Conservation (phyloP, 2,329 filamentous ascomycete species). For the Pseudogymnoascus sp. region DNA sequence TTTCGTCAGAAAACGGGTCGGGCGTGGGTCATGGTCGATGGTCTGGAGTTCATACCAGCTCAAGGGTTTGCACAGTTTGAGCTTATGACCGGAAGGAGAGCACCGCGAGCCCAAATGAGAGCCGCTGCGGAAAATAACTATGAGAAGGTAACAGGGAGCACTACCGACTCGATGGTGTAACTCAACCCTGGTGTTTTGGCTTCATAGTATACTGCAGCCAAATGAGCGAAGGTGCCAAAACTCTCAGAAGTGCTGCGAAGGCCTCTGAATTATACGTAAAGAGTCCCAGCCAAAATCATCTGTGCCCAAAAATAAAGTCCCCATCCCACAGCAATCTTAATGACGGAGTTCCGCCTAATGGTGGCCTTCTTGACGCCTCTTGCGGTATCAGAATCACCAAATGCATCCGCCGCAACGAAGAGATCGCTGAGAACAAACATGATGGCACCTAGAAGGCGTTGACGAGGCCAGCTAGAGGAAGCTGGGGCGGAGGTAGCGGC, state of each 20-base stretch:
- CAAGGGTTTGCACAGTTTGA: constrained; percentile 79
- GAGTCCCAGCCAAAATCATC: constrained; percentile 36
- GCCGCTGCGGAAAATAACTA: background rate
- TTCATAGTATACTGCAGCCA: background rate
- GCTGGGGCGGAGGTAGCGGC: constrained; percentile 16
- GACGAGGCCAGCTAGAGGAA: constrained; percentile 12
- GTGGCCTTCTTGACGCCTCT: background rate
- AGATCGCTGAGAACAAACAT: constrained; percentile 28
- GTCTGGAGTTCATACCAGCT: constrained; percentile 66
- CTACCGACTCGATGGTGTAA: background rate
- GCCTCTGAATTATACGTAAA: background rate
- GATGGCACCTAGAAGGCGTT: constrained; percentile 22
- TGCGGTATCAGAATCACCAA: constrained; percentile 11
- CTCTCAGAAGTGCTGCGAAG: constrained; percentile 47
- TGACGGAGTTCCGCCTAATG: constrained; percentile 22
- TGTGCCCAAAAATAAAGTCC: constrained; percentile 42
- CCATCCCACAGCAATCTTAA: constrained; percentile 53
- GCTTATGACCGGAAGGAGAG: constrained; percentile 65
- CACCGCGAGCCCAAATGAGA: constrained; percentile 63
- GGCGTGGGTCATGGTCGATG: constrained; percentile 69
- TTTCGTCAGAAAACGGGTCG: constrained; percentile 41
- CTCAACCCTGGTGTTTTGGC: background rate
- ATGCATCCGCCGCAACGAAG: constrained; percentile 27
- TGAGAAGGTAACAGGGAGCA: constrained; percentile 4
- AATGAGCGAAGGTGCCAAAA: constrained; percentile 48